Evolutionary conservation across 495 filamentous ascomycete genomes (phyloP), one percentile per base, ranked within the genome.

Genomic region (Lasiosphaeriaceae sp.): DNA sequence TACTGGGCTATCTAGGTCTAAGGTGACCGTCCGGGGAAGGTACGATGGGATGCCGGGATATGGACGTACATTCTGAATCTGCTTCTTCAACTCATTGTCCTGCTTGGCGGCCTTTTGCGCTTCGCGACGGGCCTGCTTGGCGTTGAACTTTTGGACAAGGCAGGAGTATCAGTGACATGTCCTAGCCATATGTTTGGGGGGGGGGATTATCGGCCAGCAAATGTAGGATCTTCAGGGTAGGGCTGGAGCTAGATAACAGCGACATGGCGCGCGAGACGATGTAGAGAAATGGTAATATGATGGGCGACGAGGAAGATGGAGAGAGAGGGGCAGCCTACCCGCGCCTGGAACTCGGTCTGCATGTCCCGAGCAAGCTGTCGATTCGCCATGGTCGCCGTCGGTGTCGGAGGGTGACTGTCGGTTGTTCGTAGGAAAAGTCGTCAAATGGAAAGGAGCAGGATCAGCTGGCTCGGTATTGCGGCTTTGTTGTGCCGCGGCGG

Each of bases 101-200:
- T 92, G 89, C 71, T 92, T 92, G 52, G 84, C 82, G 17, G 90
- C 90, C 69, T 90, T 92, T 55, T 82, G 82, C 11, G 89, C 86
- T 75, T 93, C 89, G 59, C 89, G 78, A 55, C 89, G 89, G 52
- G 90, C 81, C 71, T 90, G 86, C 70, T 92, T 92, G 21, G 89
- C 85, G 55, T 90, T 91, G 77, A 93, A 91, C 87, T 92, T 66
- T 14, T 3, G 23, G 7, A 14, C 7, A 17, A 1, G 39, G 14
- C 2, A 43, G 8, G 7, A 17, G 39, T n/a, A n/a, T n/a, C n/a
- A 43, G 39, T 43, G n/a, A 31, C 26, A 31, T 31, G 26, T 31
- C n/a, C 34, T 37, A 9, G 34, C 34, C 9, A 14, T 14, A 37
- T 37, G 34, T 8, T 37, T 9, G 34, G 34, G 34, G 14, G 34